Conservation (phyloP, 768 basidiomycete genomes). For the Lactarius trivialis region DNA sequence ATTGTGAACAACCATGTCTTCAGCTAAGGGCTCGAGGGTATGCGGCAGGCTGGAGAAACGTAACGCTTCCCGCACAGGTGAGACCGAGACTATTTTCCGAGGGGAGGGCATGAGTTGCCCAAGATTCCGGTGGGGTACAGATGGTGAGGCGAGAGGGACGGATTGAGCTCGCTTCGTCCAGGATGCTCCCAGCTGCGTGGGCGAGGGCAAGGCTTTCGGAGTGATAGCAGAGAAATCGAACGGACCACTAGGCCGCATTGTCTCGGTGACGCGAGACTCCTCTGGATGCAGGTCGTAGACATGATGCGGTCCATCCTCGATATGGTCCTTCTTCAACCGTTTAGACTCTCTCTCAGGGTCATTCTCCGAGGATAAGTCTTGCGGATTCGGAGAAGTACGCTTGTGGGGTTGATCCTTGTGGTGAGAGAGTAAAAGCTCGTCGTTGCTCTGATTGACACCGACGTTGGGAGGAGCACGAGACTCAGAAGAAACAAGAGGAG, state of each 20-base stretch:
- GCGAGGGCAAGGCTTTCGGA: neutral
- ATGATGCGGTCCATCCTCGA: neutral
- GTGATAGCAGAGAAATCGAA: constrained; percentile 20
- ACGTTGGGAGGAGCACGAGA: neutral
- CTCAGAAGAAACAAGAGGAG: neutral
- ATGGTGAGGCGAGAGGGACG: constrained; percentile 16
- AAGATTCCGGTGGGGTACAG: constrained; percentile 10
- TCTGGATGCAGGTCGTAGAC: neutral
- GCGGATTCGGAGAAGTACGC: constrained; percentile 5
- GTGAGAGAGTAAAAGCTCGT: constrained; percentile 8
- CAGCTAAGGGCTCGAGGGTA: neutral
- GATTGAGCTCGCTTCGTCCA: constrained; percentile 17
- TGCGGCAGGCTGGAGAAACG: constrained; percentile 23
- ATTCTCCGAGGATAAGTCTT: neutral
- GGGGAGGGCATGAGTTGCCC: constrained; percentile 13
- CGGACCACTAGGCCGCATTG: constrained; percentile 14
- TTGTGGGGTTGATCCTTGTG: constrained; percentile 9
- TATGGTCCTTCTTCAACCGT: constrained; percentile 10
- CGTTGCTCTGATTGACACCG: constrained; percentile 2
- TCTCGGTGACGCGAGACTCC: neutral
- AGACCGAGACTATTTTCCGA: constrained; percentile 3
- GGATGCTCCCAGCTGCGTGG: neutral
- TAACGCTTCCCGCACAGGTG: constrained; percentile 12
- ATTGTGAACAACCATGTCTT: neutral
- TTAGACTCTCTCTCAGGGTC: constrained; percentile 5